Evolutionary conservation across 768 basidiomycete species (phyloP).

Genomic region (Boletales sp.): DNA sequence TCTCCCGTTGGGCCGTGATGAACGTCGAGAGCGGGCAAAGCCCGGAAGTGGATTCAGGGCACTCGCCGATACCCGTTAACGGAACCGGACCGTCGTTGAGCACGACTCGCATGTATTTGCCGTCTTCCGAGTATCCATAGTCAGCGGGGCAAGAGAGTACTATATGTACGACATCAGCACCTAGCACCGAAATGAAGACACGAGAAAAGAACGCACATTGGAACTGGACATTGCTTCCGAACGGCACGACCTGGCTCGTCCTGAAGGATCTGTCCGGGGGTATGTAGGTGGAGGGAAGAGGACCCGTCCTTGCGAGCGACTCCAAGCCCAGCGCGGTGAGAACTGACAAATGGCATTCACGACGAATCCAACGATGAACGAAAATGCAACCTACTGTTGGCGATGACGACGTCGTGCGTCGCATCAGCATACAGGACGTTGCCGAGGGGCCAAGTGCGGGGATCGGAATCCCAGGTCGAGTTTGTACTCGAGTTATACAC

Average conservation of each 20-base stretch:
- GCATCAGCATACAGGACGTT: slow-evolving; percentile 83
- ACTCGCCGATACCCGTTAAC: slow-evolving; percentile 72
- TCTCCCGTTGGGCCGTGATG: slow-evolving; percentile 63
- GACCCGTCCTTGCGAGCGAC: slow-evolving; percentile 66
- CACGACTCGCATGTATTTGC: slow-evolving; percentile 71
- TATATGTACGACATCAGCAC: slow-evolving; percentile 22
- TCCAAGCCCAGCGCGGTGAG: slow-evolving; percentile 84
- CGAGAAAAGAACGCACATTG: slow-evolving; percentile 52
- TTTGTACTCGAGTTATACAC: slow-evolving; percentile 83
- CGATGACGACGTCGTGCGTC: slow-evolving; percentile 87
- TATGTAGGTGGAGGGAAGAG: slow-evolving; percentile 72
- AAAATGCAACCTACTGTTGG: slow-evolving; percentile 56
- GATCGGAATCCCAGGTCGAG: slow-evolving; percentile 68
- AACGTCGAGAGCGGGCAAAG: slow-evolving; percentile 75
- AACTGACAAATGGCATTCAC: slow-evolving; percentile 37
- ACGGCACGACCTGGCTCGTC: slow-evolving; percentile 76
- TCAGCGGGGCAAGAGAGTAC: slow-evolving; percentile 52
- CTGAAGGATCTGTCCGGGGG: slow-evolving; percentile 63
- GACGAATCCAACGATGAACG: not conserved
- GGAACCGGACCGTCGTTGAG: slow-evolving; percentile 88
- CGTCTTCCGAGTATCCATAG: slow-evolving; percentile 14
- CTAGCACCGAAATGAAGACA: not conserved
- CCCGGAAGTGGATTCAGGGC: slow-evolving; percentile 56
- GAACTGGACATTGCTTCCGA: slow-evolving; percentile 86
- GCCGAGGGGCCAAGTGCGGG: slow-evolving; percentile 67